Evolutionary conservation across 306 rosid species (phyloP), one percentile per base, ranked within the genome.

Genomic region (Cyamopsis tetragonoloba): DNA sequence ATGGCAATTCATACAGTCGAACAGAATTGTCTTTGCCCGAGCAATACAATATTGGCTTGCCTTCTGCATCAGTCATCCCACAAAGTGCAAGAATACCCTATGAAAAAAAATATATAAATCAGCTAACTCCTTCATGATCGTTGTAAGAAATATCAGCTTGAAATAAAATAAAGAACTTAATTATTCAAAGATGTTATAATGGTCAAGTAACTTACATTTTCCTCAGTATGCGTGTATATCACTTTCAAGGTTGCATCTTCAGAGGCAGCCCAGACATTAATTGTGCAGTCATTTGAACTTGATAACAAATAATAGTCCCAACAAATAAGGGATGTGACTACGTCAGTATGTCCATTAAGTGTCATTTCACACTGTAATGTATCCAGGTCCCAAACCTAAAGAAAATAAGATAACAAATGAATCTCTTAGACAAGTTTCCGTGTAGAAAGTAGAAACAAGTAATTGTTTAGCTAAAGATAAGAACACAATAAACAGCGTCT

Each of bases 381-480:
- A 44, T 76, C 47, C 24, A 73, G 73, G 41, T 85, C 82, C 85
- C 85, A 85, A 10, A 58, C 85, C 89, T 87, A 49, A 30, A 30
- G 20, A 41, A 37, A 42, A 28, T 39, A 59, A 34, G 2, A 30
- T 6, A 58, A 17, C 2, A 24, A 15, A 5, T 38, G 4, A 54
- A 13, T 7, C 13, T 39, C 20, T 7, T 3, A 41, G 0, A 47
- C 8, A 37, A 51, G 38, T 12, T 5, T 4, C 27, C 7, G 3
- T 8, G 11, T 17, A 12, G 46, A 42, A 30, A 73, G 30, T 23
- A 51, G 14, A 20, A 73, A 13, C 32, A 50, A 62, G 42, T 23
- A 48, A 64, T 4, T 10, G 30, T 15, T 23, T 24, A 48, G 22
- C 43, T 26, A 48, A 48, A 6, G n/a, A 38, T 6, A 19, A 13